Conservation (phyloP, 106 monocot species). For the Dendrobium chrysotoxum region DNA sequence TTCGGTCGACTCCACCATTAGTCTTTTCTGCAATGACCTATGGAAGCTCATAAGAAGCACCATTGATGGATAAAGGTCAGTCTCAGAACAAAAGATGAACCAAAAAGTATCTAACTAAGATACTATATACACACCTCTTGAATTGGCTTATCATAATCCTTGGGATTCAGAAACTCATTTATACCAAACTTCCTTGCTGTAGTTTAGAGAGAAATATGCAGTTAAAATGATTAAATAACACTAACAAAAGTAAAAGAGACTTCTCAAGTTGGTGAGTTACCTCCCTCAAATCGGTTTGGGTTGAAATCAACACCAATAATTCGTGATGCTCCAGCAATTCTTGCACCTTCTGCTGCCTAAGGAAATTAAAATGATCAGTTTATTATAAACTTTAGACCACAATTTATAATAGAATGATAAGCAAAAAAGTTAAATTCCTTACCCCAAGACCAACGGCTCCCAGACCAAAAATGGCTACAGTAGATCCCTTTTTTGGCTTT, state of each 20-base stretch:
- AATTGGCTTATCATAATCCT: slow-evolving; percentile 10
- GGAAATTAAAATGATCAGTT: not conserved
- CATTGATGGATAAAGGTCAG: not conserved
- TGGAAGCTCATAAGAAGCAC: not conserved
- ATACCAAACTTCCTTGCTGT: slow-evolving; percentile 6
- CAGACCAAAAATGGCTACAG: slow-evolving; percentile 82
- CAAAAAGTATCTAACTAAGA: not conserved
- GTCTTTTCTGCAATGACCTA: slow-evolving; percentile 31
- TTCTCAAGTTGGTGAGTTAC: not conserved
- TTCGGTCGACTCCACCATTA: slow-evolving; percentile 30
- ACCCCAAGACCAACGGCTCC: slow-evolving; percentile 90
- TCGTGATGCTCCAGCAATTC: slow-evolving; percentile 8
- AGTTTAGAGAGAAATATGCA: not conserved
- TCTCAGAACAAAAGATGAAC: not conserved
- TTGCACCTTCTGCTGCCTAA: slow-evolving; percentile 7
- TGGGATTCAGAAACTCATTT: slow-evolving; percentile 12
- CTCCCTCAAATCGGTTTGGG: not conserved
- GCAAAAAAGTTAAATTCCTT: slow-evolving; percentile 13
- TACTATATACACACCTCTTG: slow-evolving; percentile 3
- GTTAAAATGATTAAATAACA: not conserved
- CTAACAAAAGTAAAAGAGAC: not conserved
- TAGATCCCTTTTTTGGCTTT: slow-evolving; percentile 79
- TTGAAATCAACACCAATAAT: slow-evolving; percentile 6
- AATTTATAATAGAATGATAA: not conserved
- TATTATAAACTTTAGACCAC: not conserved